phyloP scores from a whole-genome alignment of 352 stramenopile species.

The Paralagenidium karlingii region DNA sequence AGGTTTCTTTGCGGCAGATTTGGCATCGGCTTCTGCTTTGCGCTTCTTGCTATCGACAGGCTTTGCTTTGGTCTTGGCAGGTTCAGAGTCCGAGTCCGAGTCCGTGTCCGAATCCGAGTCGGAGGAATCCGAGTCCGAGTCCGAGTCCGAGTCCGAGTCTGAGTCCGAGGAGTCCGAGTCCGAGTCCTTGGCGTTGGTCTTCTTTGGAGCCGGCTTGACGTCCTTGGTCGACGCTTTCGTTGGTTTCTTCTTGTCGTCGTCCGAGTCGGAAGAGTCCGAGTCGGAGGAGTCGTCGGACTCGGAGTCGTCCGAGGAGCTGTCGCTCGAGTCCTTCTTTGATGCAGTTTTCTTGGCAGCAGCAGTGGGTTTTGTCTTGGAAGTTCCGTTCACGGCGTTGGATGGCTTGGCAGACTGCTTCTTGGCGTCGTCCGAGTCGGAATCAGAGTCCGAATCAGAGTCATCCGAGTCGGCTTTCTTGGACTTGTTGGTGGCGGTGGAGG shows the following conservation, averaged over 20 bases:
- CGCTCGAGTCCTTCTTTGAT: conserved; percentile 10
- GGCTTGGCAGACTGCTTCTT: conserved; percentile 20
- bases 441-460: conserved; percentile 18
- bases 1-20: conserved; percentile 7
- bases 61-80: conserved; percentile 12
- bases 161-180: conserved; percentile 19
- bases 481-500: conserved; percentile 6
- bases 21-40: conserved; percentile 21
- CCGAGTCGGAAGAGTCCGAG: neutral
- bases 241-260: neutral
- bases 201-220: conserved; percentile 1
- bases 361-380: conserved; percentile 7
- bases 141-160: conserved; percentile 10
- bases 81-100: conserved; percentile 26
- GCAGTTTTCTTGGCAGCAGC: conserved; percentile 7
- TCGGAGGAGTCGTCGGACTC: conserved; percentile 8
- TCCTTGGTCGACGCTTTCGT: conserved; percentile 1
- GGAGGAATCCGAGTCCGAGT: conserved; percentile 14
- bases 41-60: conserved; percentile 26
- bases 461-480: conserved; percentile 3
- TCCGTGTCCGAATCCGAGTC: conserved; percentile 23
- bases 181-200: neutral
- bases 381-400: conserved; percentile 14
- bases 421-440: conserved; percentile 35
- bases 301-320: conserved; percentile 14